These are phyloP conservation scores for Blastocystis sp. DNA, from an alignment of 352 stramenopile species.

Conservation along the genomic window DNA sequence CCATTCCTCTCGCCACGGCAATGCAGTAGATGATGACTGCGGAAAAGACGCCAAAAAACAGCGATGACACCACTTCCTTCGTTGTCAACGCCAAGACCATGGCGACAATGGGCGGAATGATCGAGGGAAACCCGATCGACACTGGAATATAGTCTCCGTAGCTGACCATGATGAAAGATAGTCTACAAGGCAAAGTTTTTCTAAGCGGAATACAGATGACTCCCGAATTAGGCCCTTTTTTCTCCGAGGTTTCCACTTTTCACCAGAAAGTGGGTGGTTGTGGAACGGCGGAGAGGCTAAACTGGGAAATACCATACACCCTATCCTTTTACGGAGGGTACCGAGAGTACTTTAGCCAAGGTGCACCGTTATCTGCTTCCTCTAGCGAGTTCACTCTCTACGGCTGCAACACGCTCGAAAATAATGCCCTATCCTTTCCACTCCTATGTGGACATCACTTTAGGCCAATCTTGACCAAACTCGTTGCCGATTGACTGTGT, in stretches of 20 bases:
- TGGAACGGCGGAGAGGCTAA: neutral
- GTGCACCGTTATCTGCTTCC: neutral
- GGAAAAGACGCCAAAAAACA: constrained; percentile 59
- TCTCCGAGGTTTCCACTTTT: constrained; percentile 32
- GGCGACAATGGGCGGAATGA: constrained; percentile 65
- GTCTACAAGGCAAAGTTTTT: neutral
- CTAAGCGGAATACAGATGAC: constrained; percentile 14
- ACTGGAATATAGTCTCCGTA: constrained; percentile 43
- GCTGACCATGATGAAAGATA: constrained; percentile 12
- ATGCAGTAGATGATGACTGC: constrained; percentile 63
- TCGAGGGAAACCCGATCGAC: constrained; percentile 47
- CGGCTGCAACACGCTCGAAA: constrained; percentile 34
- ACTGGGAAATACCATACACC: neutral
- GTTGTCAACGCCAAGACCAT: constrained; percentile 66
- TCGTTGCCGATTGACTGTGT: constrained; percentile 8
- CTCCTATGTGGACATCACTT: constrained; percentile 22
- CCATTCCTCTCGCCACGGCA: constrained; percentile 29
- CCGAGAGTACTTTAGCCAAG: constrained; percentile 52
- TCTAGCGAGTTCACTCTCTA: constrained; percentile 23
- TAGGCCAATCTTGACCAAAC: constrained; percentile 15
- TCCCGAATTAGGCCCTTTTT: neutral
- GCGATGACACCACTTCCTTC: constrained; percentile 67
- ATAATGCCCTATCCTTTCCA: constrained; percentile 61
- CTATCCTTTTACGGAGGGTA: constrained; percentile 33
- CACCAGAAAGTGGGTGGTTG: constrained; percentile 35